phyloP scores from a whole-genome alignment of 2,329 filamentous ascomycete species.

The Calonectria honghensis region DNA sequence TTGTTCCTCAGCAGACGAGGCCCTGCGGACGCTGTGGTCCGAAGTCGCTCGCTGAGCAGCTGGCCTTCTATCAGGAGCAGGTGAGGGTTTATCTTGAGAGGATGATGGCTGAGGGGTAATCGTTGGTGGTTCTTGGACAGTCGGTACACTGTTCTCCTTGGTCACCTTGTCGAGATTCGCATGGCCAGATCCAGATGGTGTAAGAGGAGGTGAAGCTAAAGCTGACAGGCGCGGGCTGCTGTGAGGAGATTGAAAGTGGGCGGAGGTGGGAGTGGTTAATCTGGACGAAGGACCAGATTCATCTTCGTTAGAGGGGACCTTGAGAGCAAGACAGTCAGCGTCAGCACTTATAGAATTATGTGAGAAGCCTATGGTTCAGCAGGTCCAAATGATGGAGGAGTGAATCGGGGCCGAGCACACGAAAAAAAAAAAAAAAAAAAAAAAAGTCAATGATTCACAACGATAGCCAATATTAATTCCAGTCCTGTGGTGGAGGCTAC shows the following conservation, averaged over 20 bases:
- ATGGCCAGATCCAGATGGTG: slow-evolving; percentile 83
- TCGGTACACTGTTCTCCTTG: slow-evolving; percentile 60
- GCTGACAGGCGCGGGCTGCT: slow-evolving; percentile 80
- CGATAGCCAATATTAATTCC: neutral
- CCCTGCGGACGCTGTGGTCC: slow-evolving; percentile 64
- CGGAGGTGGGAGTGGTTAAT: slow-evolving; percentile 79
- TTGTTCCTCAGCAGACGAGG: slow-evolving; percentile 63
- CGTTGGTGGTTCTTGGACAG: slow-evolving; percentile 64
- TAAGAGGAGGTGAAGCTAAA: slow-evolving; percentile 91
- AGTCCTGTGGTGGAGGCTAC: slow-evolving; percentile 19
- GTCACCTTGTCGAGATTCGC: slow-evolving; percentile 56
- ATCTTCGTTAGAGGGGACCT: slow-evolving; percentile 78
- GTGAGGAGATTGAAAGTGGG: slow-evolving; percentile 78
- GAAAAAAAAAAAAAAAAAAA: neutral
- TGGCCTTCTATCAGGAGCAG: slow-evolving; percentile 63
- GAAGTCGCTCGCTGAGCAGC: slow-evolving; percentile 66
- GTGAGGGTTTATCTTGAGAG: slow-evolving; percentile 71
- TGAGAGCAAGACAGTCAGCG: slow-evolving; percentile 54
- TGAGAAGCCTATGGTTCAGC: slow-evolving; percentile 11
- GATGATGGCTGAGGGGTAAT: slow-evolving; percentile 82
- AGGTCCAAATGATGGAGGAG: neutral
- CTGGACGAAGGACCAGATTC: slow-evolving; percentile 77
- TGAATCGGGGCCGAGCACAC: neutral
- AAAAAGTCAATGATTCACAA: slow-evolving; percentile 12
- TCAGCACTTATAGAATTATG: slow-evolving; percentile 37